Base-by-base conservation (phyloP, 805 yeast species). In the Candida manassasensis region DNA sequence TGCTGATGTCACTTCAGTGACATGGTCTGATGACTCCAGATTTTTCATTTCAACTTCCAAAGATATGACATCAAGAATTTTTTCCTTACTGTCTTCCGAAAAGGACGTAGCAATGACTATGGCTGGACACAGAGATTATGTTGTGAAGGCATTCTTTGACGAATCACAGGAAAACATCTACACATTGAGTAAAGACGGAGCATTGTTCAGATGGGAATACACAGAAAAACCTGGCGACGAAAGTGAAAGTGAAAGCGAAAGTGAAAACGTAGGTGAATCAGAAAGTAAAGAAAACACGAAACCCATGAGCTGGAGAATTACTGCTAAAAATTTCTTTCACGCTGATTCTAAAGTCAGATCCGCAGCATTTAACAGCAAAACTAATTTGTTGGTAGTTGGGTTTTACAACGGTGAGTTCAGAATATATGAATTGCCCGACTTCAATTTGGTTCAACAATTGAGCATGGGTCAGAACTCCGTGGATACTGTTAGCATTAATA, bases 151-250 rank as follows among this genome's bases (percentile, higher is more conserved):
- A 2, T 90, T 86, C 49, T 93, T 93, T 62, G 79, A 84, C 48
- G 72, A 73, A n/a, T 75, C 79, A 37, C 98, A 93, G 62, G 97
- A 93, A 53, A 75, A 78, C 39, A 86, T 93, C 32, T 90, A 87
- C 53, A 89, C 97, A 0, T 73, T 93, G 12, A 84, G 95, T 55
- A 85, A 84, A 57, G 98, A 93, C 53, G 98, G 97, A 37, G 96
- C 98, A 0, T 64, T 90, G 37, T 85, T 89, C 55, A 75, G 76
- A 50, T 93, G 98, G 97, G 88, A 86, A 53, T 93, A 84, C 55
- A 73, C 82, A 2, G 74, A 74, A 40, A 72, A 68, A 42, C 75
- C 76, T 34, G 61, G 68, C 1, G 74, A 69, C 18, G 67, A 62
- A 2, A 70, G 63, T 19, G 75, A 67, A 6, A 65, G 66, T 9